Evolutionary conservation across 2,329 filamentous ascomycete species (phyloP).

Genomic region (Claviceps arundinis): DNA sequence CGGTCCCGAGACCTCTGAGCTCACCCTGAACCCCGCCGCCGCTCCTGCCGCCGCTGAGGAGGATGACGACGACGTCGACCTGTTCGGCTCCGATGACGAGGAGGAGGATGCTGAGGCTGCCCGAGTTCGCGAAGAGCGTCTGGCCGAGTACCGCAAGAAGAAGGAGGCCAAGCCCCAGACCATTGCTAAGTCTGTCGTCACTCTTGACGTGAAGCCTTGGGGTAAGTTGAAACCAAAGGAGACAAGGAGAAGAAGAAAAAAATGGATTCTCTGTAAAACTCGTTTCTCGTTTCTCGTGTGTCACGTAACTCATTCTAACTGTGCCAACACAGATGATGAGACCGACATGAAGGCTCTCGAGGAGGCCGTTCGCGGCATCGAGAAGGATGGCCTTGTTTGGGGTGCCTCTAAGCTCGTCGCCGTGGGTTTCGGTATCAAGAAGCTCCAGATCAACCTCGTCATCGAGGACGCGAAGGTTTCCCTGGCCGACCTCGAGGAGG

Average conservation of each 20-base stretch:
- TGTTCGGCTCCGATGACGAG: slow-evolving; percentile 89
- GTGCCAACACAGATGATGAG: slow-evolving; percentile 57
- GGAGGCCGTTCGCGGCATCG: slow-evolving; percentile 64
- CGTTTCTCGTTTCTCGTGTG: neutral
- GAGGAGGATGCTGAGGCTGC: slow-evolving; percentile 84
- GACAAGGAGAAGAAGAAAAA: neutral
- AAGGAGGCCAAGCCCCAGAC: slow-evolving; percentile 88
- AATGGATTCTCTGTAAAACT: neutral
- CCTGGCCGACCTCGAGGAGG: slow-evolving; percentile 69
- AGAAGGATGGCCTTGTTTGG: slow-evolving; percentile 93
- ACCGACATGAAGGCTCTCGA: slow-evolving; percentile 80
- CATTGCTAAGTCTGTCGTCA: slow-evolving; percentile 91
- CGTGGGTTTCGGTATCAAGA: slow-evolving; percentile 96
- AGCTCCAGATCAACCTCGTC: slow-evolving; percentile 97
- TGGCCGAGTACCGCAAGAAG: slow-evolving; percentile 93
- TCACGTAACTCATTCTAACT: neutral
- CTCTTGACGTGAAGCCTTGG: slow-evolving; percentile 96
- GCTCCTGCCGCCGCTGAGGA: slow-evolving; percentile 54
- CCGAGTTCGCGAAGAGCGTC: slow-evolving; percentile 72
- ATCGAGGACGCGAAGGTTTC: slow-evolving; percentile 96
- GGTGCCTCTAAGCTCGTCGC: slow-evolving; percentile 79
- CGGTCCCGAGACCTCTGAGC: slow-evolving; percentile 68
- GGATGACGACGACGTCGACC: slow-evolving; percentile 74
- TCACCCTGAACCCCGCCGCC: slow-evolving; percentile 76
- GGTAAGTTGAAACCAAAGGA: slow-evolving; percentile 41